Conservation (phyloP, 2,329 filamentous ascomycete species). For the Paraconiothyrium brasiliense region DNA sequence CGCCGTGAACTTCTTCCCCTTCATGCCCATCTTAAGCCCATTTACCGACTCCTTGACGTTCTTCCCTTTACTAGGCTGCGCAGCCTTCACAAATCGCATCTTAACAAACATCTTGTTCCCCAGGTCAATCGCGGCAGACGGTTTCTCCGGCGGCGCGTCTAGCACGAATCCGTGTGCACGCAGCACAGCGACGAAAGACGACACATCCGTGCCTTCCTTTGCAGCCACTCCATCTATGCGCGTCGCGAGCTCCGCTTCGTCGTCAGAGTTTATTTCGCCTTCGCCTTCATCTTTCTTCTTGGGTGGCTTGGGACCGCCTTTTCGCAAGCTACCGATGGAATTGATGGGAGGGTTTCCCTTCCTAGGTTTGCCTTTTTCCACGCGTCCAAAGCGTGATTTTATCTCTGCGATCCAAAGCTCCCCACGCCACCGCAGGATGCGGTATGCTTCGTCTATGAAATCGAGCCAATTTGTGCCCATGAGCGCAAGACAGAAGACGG, state of each 20-base stretch:
- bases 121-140: constrained; percentile 74
- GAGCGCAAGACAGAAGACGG: constrained; percentile 93
- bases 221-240: constrained; percentile 75
- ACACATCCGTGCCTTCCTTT: constrained; percentile 81
- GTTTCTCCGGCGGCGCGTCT: constrained; percentile 61
- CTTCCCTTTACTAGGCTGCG: constrained; percentile 78
- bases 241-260: constrained; percentile 67
- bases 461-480: constrained; percentile 99
- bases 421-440: constrained; percentile 89
- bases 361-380: constrained; percentile 52
- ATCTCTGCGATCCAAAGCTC: constrained; percentile 98
- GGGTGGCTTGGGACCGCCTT: constrained; percentile 32
- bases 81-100: constrained; percentile 93
- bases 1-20: constrained; percentile 43
- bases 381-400: constrained; percentile 83
- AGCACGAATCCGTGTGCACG: constrained; percentile 84
- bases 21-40: constrained; percentile 66
- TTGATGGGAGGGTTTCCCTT: constrained; percentile 59
- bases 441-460: constrained; percentile 95
- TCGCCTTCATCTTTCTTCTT: constrained; percentile 60
- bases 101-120: constrained; percentile 98
- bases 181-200: constrained; percentile 85
- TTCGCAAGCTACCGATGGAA: constrained; percentile 67
- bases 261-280: constrained; percentile 58
- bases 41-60: constrained; percentile 60